Evolutionary conservation across 805 yeast species (phyloP).

Genomic region (Deakozyma indianensis): DNA sequence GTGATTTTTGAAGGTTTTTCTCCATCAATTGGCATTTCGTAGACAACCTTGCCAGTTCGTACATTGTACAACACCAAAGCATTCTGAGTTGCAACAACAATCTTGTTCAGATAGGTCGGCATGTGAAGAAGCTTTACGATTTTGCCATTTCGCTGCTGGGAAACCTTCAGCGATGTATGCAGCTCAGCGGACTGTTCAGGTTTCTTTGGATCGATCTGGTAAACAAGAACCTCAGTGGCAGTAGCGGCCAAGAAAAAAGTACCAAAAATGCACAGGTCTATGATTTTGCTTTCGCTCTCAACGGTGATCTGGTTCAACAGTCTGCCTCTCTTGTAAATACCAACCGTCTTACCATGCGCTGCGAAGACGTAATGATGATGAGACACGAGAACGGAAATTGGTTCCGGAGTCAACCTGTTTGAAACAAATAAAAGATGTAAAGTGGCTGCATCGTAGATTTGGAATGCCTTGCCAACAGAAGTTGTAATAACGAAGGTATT

Average conservation of each 20-base stretch:
- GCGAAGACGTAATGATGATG: conserved; percentile 78
- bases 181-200: conserved; percentile 43
- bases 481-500: conserved; percentile 78
- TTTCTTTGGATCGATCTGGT: conserved; percentile 31
- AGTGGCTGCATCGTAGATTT: conserved; percentile 79
- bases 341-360: conserved; percentile 55
- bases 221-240: conserved; percentile 35
- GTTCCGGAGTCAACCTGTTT: conserved; percentile 54
- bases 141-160: conserved; percentile 46
- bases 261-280: conserved; percentile 54
- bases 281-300: conserved; percentile 27
- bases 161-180: conserved; percentile 47
- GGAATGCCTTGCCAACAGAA: conserved; percentile 79
- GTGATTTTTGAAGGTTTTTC: conserved; percentile 43
- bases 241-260: conserved; percentile 54
- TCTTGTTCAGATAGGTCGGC: conserved; percentile 83
- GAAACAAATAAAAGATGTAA: conserved; percentile 78
- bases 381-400: conserved; percentile 59
- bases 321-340: conserved; percentile 71
- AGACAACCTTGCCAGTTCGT: conserved; percentile 60
- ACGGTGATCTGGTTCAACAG: conserved; percentile 30
- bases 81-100: conserved; percentile 65
- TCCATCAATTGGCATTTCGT: conserved; percentile 26
- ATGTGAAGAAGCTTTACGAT: conserved; percentile 64
- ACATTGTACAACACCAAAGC: conserved; percentile 54